phyloP scores from a whole-genome alignment of 495 filamentous ascomycete genomes.

The Tuber microsphaerosporum region DNA sequence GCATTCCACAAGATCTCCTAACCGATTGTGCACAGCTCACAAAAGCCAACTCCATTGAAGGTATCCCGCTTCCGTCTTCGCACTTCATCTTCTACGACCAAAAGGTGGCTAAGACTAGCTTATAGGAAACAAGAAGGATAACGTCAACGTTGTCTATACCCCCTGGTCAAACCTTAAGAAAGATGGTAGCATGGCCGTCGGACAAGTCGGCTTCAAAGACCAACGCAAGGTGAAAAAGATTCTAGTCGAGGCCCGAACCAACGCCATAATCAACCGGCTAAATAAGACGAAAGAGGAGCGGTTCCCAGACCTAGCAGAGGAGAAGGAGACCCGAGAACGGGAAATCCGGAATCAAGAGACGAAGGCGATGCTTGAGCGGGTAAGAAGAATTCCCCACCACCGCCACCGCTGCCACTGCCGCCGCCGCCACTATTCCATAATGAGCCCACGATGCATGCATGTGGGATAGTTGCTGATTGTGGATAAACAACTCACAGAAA shows the following conservation, averaged over 20 bases:
- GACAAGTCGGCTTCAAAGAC: slow-evolving; percentile 93
- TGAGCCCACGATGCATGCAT: too few relatives aligned
- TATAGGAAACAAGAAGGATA: slow-evolving; percentile 93
- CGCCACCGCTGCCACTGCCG: background rate
- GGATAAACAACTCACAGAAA: slow-evolving; percentile 47
- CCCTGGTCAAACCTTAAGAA: slow-evolving; percentile 97
- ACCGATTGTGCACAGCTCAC: slow-evolving; percentile 89
- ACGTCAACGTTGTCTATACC: slow-evolving; percentile 91
- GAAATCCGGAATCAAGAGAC: slow-evolving; percentile 63
- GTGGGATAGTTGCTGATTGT: slow-evolving; percentile 1
- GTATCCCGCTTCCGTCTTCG: slow-evolving; percentile 42
- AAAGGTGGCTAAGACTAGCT: background rate
- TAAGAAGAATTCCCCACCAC: slow-evolving; percentile 44
- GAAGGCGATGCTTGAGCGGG: slow-evolving; percentile 58
- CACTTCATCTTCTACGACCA: background rate
- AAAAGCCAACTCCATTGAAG: slow-evolving; percentile 98
- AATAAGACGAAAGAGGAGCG: slow-evolving; percentile 91
- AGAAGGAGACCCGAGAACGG: slow-evolving; percentile 68
- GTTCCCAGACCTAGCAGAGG: slow-evolving; percentile 68
- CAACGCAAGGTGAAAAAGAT: slow-evolving; percentile 73
- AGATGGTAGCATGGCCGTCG: slow-evolving; percentile 89
- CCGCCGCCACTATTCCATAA: slow-evolving; percentile 1
- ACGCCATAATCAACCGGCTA: slow-evolving; percentile 85
- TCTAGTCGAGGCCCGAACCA: slow-evolving; percentile 68
- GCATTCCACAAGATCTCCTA: slow-evolving; percentile 65